phyloP scores from a whole-genome alignment of 2,329 filamentous ascomycete species.

The Venturia nashicola region DNA sequence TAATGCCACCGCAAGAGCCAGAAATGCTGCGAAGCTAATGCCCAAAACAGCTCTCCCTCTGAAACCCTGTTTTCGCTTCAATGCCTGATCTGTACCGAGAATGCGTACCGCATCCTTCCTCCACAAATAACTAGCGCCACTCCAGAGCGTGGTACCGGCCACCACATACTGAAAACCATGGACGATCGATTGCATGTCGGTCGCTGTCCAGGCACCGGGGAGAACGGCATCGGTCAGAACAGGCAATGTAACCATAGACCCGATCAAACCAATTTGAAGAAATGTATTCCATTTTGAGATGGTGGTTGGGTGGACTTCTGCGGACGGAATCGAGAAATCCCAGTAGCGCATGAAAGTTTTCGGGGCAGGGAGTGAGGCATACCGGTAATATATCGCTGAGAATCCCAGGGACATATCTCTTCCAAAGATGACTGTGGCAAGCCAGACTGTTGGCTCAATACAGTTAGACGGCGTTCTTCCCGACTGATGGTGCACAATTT shows the following conservation, averaged over 20 bases:
- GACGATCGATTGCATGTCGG: constrained; percentile 23
- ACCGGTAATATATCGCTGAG: constrained; percentile 88
- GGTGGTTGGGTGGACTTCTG: constrained; percentile 70
- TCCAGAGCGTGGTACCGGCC: constrained; percentile 83
- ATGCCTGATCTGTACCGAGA: constrained; percentile 38
- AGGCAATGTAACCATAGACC: constrained; percentile 69
- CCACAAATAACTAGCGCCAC: constrained; percentile 82
- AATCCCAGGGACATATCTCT: constrained; percentile 74
- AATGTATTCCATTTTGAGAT: constrained; percentile 90
- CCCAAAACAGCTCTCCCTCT: constrained; percentile 35
- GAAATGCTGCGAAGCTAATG: constrained; percentile 31
- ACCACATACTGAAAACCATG: constrained; percentile 58
- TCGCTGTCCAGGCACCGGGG: constrained; percentile 42
- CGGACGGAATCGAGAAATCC: constrained; percentile 88
- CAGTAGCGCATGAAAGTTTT: constrained; percentile 91
- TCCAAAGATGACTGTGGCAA: constrained; percentile 81
- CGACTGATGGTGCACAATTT: background rate
- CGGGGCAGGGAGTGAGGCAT: constrained; percentile 82
- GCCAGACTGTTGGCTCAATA: constrained; percentile 48
- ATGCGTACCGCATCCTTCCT: constrained; percentile 89
- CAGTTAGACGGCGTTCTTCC: background rate
- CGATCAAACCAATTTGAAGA: constrained; percentile 76
- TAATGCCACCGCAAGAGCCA: constrained; percentile 23
- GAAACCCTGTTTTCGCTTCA: constrained; percentile 36
- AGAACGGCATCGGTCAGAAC: constrained; percentile 5